Conservation (phyloP, 805 yeast species). For the Yarrowia sp. region DNA sequence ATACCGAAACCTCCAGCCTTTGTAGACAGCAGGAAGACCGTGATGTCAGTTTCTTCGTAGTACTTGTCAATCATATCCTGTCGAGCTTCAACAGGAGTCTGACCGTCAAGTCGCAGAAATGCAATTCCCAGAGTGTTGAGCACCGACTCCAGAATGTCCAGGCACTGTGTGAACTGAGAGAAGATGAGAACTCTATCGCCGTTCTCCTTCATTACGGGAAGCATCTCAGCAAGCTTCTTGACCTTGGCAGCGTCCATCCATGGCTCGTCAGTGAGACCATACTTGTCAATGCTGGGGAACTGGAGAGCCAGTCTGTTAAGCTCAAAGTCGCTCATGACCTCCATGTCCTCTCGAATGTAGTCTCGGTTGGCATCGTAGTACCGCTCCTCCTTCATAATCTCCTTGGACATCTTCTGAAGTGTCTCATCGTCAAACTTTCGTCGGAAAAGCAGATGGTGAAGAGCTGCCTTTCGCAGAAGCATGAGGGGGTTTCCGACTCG, state of each 20-base stretch:
- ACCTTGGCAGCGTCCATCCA: conserved; percentile 82
- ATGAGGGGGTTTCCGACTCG: conserved; percentile 76
- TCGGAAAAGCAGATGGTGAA: conserved; percentile 90
- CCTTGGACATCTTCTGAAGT: conserved; percentile 71
- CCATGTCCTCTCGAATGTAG: conserved; percentile 92
- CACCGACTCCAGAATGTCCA: conserved; percentile 84
- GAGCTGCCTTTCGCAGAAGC: conserved; percentile 88
- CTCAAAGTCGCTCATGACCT: conserved; percentile 91
- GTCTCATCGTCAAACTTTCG: conserved; percentile 61
- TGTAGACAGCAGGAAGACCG: conserved; percentile 87
- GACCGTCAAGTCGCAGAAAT: conserved; percentile 90
- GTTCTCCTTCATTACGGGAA: conserved; percentile 62
- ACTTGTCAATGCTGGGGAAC: conserved; percentile 65
- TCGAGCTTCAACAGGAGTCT: conserved; percentile 88
- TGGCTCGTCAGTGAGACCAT: conserved; percentile 59
- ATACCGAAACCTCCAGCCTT: conserved; percentile 99
- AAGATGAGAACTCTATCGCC: conserved; percentile 79
- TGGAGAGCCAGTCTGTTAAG: conserved; percentile 73
- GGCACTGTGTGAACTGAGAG: conserved; percentile 89
- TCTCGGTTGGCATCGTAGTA: conserved; percentile 77
- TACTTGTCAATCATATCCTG: conserved; percentile 91
- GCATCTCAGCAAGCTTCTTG: conserved; percentile 59
- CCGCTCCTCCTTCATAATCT: conserved; percentile 79
- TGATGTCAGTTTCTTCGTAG: conserved; percentile 79
- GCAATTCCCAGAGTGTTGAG: conserved; percentile 68